Conservation (phyloP, 257 asterid species). For the Galeopsis tetrahit region DNA sequence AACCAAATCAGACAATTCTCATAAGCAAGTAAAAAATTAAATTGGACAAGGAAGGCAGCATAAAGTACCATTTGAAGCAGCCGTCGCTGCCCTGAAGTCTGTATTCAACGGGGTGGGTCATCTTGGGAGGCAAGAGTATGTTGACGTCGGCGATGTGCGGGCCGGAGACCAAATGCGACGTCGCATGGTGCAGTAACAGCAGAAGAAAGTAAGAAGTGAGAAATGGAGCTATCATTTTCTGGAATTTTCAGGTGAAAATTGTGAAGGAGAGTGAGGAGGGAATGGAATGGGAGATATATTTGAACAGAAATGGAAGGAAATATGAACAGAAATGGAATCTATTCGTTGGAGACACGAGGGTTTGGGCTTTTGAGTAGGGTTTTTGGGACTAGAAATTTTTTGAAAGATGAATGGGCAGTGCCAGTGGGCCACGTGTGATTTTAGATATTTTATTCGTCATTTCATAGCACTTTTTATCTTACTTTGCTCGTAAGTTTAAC, state of each 20-base stretch:
- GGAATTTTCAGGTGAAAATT: constrained; percentile 48
- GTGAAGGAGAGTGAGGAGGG: constrained; percentile 23
- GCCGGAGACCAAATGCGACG: constrained; percentile 48
- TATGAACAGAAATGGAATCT: not conserved
- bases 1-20: not conserved
- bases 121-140: constrained; percentile 84
- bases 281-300: not conserved
- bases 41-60: not conserved
- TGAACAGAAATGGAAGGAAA: not conserved
- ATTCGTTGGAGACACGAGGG: constrained; percentile 6
- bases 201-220: constrained; percentile 32
- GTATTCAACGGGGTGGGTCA: constrained; percentile 91
- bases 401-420: constrained; percentile 4
- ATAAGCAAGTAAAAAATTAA: not conserved
- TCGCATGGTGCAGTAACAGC: constrained; percentile 37
- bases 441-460: not conserved
- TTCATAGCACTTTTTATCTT: not conserved
- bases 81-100: constrained; percentile 96
- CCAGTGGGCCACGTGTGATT: constrained; percentile 35
- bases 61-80: constrained; percentile 79
- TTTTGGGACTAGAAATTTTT: constrained; percentile 12
- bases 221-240: constrained; percentile 37
- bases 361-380: constrained; percentile 46
- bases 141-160: constrained; percentile 95
- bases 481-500: not conserved